Evolutionary conservation across 2,329 filamentous ascomycete species (phyloP).

Genomic region (Didymosphaeria variabile): DNA sequence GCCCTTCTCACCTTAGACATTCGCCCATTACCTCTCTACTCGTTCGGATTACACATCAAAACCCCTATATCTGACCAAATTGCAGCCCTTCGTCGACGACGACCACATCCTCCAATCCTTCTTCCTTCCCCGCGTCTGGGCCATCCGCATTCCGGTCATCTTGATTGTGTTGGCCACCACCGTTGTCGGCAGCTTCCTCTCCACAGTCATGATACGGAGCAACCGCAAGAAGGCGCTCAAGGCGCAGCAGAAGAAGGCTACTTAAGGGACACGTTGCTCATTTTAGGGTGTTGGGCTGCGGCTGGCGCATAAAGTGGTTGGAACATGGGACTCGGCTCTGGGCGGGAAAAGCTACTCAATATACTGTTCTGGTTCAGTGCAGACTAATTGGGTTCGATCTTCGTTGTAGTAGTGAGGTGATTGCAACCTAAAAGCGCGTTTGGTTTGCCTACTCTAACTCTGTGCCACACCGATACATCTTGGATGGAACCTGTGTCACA

Average conservation of each 20-base stretch:
- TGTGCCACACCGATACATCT: neutral
- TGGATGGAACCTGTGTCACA: neutral
- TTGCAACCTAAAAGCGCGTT: neutral
- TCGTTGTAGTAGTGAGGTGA: neutral
- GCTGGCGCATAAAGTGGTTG: constrained; percentile 8
- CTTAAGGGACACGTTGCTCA: constrained; percentile 28
- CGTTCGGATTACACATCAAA: too few species aligned
- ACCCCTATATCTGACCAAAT: neutral
- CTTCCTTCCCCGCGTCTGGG: constrained; percentile 98
- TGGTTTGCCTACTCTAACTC: neutral
- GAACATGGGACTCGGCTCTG: neutral
- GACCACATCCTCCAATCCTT: constrained; percentile 92
- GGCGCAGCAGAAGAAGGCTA: constrained; percentile 89
- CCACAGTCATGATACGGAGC: constrained; percentile 98
- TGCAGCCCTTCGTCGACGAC: constrained; percentile 93
- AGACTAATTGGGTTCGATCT: neutral
- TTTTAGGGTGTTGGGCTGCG: constrained; percentile 14
- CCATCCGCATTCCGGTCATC: constrained; percentile 97
- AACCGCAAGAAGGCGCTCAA: constrained; percentile 98
- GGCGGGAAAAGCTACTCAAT: neutral
- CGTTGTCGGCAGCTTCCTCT: constrained; percentile 94
- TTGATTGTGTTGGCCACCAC: constrained; percentile 90
- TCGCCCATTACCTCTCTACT: neutral
- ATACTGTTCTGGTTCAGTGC: neutral
- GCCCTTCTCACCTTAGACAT: neutral